phyloP scores from a whole-genome alignment of 805 yeast genomes.

The Nakazawaea populi region DNA sequence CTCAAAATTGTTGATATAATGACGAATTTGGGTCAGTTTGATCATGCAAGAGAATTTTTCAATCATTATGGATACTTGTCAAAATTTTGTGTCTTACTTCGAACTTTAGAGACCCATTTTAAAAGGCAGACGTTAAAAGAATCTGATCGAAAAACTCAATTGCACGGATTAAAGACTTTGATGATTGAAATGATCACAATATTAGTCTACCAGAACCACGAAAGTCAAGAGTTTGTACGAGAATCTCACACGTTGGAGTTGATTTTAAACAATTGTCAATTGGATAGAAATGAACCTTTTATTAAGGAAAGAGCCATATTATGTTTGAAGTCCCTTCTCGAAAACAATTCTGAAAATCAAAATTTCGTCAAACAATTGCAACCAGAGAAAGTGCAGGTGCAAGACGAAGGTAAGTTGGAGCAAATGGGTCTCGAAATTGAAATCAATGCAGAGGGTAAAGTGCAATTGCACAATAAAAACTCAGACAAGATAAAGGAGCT shows the following conservation, averaged over 20 bases:
- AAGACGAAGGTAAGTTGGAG: conserved; percentile 44
- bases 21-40: conserved; percentile 31
- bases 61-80: conserved; percentile 32
- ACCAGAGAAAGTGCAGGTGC: conserved; percentile 60
- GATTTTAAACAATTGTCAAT: conserved; percentile 72
- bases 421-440: conserved; percentile 77
- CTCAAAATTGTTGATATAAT: conserved; percentile 19
- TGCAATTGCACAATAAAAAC: conserved; percentile 38
- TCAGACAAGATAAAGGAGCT: conserved; percentile 9
- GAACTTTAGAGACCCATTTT: conserved; percentile 35
- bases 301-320: conserved; percentile 80
- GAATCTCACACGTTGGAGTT: conserved; percentile 62
- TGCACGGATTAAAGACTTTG: conserved; percentile 63
- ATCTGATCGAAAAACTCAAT: conserved; percentile 25
- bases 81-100: conserved; percentile 29
- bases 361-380: conserved; percentile 70
- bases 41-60: conserved; percentile 34
- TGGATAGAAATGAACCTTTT: conserved; percentile 86
- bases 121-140: conserved; percentile 28
- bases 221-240: conserved; percentile 64
- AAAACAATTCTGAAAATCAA: conserved; percentile 66
- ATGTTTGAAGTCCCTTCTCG: conserved; percentile 65
- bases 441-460: conserved; percentile 61
- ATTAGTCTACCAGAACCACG: conserved; percentile 42
- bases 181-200: conserved; percentile 62